These are phyloP conservation scores for Ophiostoma populinum DNA, from an alignment of 2,329 filamentous ascomycete species.

Conservation along the genomic window DNA sequence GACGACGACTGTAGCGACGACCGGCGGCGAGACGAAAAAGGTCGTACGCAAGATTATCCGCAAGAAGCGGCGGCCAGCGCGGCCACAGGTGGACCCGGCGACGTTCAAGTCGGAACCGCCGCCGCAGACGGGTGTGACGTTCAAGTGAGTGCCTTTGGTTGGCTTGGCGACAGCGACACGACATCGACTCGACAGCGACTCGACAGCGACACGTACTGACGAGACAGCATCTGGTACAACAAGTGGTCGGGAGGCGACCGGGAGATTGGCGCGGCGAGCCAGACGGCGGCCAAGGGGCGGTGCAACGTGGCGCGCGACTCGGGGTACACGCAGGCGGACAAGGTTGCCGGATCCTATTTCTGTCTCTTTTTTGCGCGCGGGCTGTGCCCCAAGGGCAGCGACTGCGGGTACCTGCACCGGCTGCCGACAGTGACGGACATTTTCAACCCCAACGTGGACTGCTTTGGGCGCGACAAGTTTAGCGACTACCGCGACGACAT, in stretches of 20 bases:
- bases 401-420: constrained; percentile 88
- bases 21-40: background rate
- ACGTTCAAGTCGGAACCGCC: constrained; percentile 71
- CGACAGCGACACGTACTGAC: too few species aligned
- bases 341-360: constrained; percentile 67
- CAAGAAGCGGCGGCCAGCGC: constrained; percentile 76
- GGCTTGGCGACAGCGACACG: too few species aligned
- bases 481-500: constrained; percentile 92
- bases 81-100: constrained; percentile 76
- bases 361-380: constrained; percentile 68
- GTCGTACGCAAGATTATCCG: constrained; percentile 66
- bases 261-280: constrained; percentile 75
- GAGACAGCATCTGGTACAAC: constrained; percentile 91
- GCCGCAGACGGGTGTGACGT: constrained; percentile 83
- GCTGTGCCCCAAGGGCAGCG: constrained; percentile 64
- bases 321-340: constrained; percentile 65
- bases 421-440: constrained; percentile 75
- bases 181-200: background rate
- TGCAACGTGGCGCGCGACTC: constrained; percentile 72
- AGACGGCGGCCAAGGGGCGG: constrained; percentile 65
- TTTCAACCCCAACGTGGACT: constrained; percentile 88
- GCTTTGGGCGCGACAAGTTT: constrained; percentile 85
- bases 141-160: constrained; percentile 45
- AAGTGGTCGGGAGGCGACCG: constrained; percentile 95
- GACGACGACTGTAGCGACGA: background rate